Evolutionary conservation across 495 filamentous ascomycete species (phyloP), one percentile per base, ranked within the genome.

Genomic region (Neurospora tetrasperma): DNA sequence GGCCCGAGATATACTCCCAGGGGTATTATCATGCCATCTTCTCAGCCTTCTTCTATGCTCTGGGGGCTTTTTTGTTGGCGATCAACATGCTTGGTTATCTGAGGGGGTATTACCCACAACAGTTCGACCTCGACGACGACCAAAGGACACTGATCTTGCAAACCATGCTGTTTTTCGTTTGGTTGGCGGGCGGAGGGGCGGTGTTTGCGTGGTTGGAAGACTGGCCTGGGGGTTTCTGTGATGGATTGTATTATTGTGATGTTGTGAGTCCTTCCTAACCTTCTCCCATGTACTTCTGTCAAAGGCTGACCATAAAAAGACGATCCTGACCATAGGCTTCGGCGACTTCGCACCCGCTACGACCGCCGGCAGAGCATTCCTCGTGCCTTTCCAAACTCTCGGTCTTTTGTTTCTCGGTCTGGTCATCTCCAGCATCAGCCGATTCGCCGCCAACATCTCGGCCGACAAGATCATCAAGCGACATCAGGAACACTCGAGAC

Each of bases 61-160:
- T 91, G 11, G 87, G 90, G 48, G 87, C 86, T 38, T 79, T 87
- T 75, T 83, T 91, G 7, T 78, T 94, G 4, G 89, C 92, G 85
- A 79, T 93, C 73, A 94, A 94, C 75, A 92, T 94, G 89, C 79
- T 92, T 31, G 92, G 92, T 5, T 93, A 92, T 76, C 88, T 92
- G 73, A 81, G 91, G 2, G 92, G 92, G 2, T 90, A 92, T 74
- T 94, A 94, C 77, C 90, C 91, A 1, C 89, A 92, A 74, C 88
- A 90, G 76, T 94, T 94, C 75, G 83, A 87, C 11, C 83, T 94
- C 16, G 90, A 91, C 16, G 90, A 93, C 73, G 87, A 91, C 46
- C 92, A 94, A 78, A 85, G 92, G 11, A 93, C 91, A 0, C 80
- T 95, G 31, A 94, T 94, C 86, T 80, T 94, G 8, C 92, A 94